phyloP scores from a whole-genome alignment of 371 early-diverging fungal species.

The Thermomucor indicae-seudaticae region DNA sequence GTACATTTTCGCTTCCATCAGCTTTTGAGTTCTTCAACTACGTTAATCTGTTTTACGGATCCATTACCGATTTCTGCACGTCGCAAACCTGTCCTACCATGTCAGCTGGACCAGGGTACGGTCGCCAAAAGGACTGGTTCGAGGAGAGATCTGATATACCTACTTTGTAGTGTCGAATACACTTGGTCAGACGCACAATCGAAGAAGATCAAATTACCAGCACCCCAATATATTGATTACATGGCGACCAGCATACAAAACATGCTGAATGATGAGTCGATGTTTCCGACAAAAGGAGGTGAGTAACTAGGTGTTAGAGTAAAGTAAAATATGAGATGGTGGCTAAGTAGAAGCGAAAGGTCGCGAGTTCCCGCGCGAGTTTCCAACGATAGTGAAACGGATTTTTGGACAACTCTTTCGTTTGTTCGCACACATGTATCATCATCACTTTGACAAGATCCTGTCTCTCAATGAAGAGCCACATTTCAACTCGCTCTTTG shows the following conservation, averaged over 20 bases:
- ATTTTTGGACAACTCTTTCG: slow-evolving; percentile 87
- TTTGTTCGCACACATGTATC: slow-evolving; percentile 92
- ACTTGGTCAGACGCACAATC: slow-evolving; percentile 88
- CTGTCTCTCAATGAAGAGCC: slow-evolving; percentile 78
- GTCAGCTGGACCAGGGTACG: slow-evolving; percentile 82
- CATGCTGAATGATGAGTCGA: slow-evolving; percentile 77
- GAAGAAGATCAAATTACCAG: slow-evolving; percentile 79
- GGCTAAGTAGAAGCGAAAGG: no score
- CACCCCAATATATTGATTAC: slow-evolving; percentile 93
- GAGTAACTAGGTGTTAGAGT: slow-evolving; percentile 3
- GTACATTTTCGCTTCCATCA: slow-evolving; percentile 11
- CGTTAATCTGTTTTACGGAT: slow-evolving; percentile 88
- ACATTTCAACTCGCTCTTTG: slow-evolving; percentile 92
- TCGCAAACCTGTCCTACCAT: slow-evolving; percentile 77
- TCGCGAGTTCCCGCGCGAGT: slow-evolving; percentile 80
- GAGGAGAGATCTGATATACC: background rate
- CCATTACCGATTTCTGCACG: slow-evolving; percentile 89
- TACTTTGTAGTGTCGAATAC: slow-evolving; percentile 69
- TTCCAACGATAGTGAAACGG: slow-evolving; percentile 58
- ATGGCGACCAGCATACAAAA: slow-evolving; percentile 89
- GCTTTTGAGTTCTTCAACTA: slow-evolving; percentile 94
- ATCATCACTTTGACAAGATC: slow-evolving; percentile 87
- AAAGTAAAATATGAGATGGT: slow-evolving; percentile 14
- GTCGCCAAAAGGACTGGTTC: background rate
- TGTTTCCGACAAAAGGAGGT: slow-evolving; percentile 80